phyloP scores from a whole-genome alignment of 495 filamentous ascomycete species.

The Tirmania nivea region DNA sequence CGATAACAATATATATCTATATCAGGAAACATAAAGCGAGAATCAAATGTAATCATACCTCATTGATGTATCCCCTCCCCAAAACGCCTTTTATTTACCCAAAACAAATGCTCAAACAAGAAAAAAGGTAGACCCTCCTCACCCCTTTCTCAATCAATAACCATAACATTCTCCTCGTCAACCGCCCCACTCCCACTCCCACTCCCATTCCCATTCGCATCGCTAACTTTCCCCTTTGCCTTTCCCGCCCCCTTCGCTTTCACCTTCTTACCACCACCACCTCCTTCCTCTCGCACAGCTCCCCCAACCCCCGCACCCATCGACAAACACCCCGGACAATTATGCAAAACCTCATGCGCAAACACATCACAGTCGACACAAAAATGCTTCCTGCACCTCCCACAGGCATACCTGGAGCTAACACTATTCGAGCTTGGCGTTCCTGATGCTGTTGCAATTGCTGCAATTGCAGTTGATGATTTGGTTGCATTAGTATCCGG shows the following conservation, averaged over 20 bases:
- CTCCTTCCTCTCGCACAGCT: too few species aligned
- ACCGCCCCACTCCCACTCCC: background rate
- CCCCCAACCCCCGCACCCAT: too few species aligned
- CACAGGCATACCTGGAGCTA: conserved; percentile 72
- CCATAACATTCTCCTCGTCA: background rate
- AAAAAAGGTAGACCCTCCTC: too few species aligned
- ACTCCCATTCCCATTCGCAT: background rate
- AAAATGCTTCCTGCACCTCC: conserved; percentile 65
- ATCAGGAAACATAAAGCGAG: too few species aligned
- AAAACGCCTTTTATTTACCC: too few species aligned
- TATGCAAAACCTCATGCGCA: conserved; percentile 79
- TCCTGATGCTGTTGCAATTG: conserved; percentile 2
- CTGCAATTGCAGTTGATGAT: conserved; percentile 1
- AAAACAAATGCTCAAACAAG: too few species aligned
- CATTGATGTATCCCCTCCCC: too few species aligned
- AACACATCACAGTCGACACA: conserved; percentile 97
- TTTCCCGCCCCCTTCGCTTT: conserved; percentile 1
- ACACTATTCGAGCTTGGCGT: conserved; percentile 43
- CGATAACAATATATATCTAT: too few species aligned
- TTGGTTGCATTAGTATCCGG: conserved; percentile 17
- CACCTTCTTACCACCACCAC: conserved; percentile 9
- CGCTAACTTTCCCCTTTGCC: background rate
- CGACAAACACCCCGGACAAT: conserved; percentile 85
- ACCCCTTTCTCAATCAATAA: background rate
- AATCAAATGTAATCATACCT: too few species aligned